These are phyloP conservation scores for Amaranthus hypochondriacus DNA, from an alignment of 148 eudicot species.

Conservation along the genomic window DNA sequence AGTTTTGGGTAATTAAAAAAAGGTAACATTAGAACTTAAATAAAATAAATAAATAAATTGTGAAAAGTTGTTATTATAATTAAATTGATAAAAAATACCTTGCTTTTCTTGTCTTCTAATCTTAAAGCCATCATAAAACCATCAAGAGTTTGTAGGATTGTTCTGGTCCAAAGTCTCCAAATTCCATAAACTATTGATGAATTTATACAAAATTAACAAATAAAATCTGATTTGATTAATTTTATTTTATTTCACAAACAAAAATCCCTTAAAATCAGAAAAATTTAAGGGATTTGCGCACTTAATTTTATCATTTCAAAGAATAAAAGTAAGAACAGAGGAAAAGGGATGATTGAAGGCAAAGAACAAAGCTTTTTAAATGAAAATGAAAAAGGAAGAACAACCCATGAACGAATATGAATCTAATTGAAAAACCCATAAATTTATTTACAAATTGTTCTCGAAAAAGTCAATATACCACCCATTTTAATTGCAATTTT, in stretches of 20 bases:
- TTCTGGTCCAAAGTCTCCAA: slow-evolving; percentile 28
- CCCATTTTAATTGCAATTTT: slow-evolving; percentile 15
- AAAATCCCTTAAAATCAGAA: slow-evolving; percentile 4
- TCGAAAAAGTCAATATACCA: slow-evolving; percentile 30
- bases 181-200: slow-evolving; percentile 29
- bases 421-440: slow-evolving; percentile 2
- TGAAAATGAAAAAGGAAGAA: not conserved
- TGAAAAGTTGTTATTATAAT: no score
- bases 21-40: no score
- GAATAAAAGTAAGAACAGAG: not conserved
- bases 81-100: slow-evolving; percentile 21
- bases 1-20: not conserved
- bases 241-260: not conserved
- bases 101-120: slow-evolving; percentile 32
- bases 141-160: slow-evolving; percentile 27
- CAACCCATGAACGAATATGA: slow-evolving; percentile 17
- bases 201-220: not conserved
- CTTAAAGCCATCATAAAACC: slow-evolving; percentile 31
- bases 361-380: not conserved
- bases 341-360: not conserved
- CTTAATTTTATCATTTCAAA: not conserved
- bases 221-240: not conserved
- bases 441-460: not conserved
- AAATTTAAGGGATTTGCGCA: slow-evolving; percentile 1
- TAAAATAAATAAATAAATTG: no score